Base-by-base conservation (phyloP, 371 early-diverging fungal species). In the Mortierella sp. region DNA sequence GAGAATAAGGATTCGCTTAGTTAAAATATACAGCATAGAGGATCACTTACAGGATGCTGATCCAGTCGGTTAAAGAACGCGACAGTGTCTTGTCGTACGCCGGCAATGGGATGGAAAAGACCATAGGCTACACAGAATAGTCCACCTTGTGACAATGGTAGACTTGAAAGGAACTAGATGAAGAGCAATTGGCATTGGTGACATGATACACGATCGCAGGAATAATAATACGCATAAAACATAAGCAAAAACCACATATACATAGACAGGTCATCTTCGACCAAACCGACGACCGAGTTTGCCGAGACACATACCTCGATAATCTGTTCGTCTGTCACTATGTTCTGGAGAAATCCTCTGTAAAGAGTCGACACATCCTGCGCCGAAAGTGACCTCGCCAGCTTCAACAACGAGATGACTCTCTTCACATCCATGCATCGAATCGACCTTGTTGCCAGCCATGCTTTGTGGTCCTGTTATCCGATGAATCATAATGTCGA, bases 81-180 rank as follows among this genome's bases (percentile, higher is more conserved):
- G 26, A 93, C 89, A 0, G 94, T 90, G 68, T 92, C 89, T 22
- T 80, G 79, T 40, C 95, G 85, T 16, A 95, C 91, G 13, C 74
- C 85, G 1, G 86, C 82, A 16, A 91, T 87, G 2, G 94, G 93
- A 74, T 96, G 95, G 81, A 94, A 96, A 44, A 97, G 87, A 3
- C 97, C 96, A 29, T 91, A 86, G 13, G 94, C 95, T 11, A 97
- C 71, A n/a, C 95, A 94, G 50, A 91, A 88, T 50, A 97, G 80
- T 9, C 97, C 97, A 9, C 96, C 96, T 82, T 93, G 91, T 70
- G 92, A 92, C 63, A 94, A 93, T 37, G 97, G 97, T 19, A 96
- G 85, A 76, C 88, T 89, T 0, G 95, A 91, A 68, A 96, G 75
- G 75, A 96, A 92, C 94, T 93, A 73, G 9, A n/a, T n/a, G n/a